A percentile compares a stretch with the other conserved stretches of the same genome.
Conservation (phyloP, 192 early-diverging fungal genomes). For the Powellomyces hirtus region DNA sequence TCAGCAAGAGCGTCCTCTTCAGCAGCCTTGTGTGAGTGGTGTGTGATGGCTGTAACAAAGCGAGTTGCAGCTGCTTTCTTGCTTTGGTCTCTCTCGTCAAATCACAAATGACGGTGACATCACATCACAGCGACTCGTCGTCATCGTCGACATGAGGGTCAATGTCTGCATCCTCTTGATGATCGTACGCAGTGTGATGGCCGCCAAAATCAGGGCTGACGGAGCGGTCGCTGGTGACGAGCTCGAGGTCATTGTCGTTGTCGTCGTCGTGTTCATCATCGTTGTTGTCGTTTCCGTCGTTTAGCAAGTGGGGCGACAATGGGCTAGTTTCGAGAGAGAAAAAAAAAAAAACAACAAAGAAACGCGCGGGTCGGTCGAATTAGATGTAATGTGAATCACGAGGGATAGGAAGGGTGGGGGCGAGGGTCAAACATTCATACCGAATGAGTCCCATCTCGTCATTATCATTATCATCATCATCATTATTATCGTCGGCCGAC, state of each 20-base stretch:
- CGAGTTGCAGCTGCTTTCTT: no score
- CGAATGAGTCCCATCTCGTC: no score
- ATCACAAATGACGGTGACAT: no score
- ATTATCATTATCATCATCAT: background rate
- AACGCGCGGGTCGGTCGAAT: background rate
- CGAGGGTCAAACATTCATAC: background rate
- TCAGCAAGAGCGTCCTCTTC: no score
- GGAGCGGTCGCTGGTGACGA: slow-evolving; percentile 20
- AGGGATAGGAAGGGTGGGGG: background rate
- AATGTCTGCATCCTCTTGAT: no score
- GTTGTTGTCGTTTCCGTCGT: background rate
- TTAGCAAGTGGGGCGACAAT: background rate
- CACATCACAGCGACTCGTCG: no score
- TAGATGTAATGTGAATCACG: background rate
- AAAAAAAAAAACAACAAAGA: background rate
- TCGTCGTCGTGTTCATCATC: background rate
- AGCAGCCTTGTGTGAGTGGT: no score
- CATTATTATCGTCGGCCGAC: background rate
- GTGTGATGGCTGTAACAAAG: no score
- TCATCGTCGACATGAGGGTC: no score
- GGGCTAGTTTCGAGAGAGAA: background rate
- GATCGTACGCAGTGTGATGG: no score
- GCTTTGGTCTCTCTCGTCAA: no score
- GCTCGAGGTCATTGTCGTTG: slow-evolving; percentile 1
- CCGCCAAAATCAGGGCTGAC: slow-evolving; percentile 20